Base-by-base conservation (phyloP, 2,329 filamentous ascomycete genomes). In the Penicillium glabrum region DNA sequence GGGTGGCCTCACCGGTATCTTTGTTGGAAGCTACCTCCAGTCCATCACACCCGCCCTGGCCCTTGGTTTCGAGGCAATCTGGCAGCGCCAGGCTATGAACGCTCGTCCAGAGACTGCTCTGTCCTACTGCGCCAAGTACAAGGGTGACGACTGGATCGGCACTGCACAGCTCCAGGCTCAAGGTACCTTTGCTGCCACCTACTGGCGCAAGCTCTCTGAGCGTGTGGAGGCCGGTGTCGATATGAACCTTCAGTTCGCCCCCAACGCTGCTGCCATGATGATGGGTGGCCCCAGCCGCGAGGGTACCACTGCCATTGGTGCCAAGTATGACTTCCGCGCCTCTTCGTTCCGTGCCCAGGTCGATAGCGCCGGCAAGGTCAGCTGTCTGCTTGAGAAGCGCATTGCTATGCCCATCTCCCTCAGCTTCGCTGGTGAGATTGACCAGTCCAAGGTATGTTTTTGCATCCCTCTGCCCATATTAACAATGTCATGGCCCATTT, bases 291-390 rank as follows among this genome's bases (percentile, higher is more conserved):
- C 88, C 53, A 85, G 88, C 75, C 93, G 92, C 77, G 93, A 99
- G 76, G 95, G 95, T 54, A 84, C 91, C 60, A 93, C 96, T 53
- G 91, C 93, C 53, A 84, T 98, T 69, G 95, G 93, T 70, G 91
- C 92, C 74, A 99, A 99, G 80, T 99, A 99, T 79, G 93, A 97
- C 76, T 99, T 99, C 86, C 86, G 91, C 72, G 90, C 92, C 80
- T 95, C 91, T 54, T 95, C 91, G 50, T 96, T 97, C 87, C 88
- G 93, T 64, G 95, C 93, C 45, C 95, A 99, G 80, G 85, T 98
- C 68, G 95, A 99, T 79, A 96, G 92, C 70, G 88, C 91, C 74
- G 95, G 95, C 75, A 96, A 96, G 82, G 83, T 99, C 60, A 91
- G 89, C 77, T 95, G 91, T 73, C 80, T 97, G 70, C 80, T 98